Base-by-base conservation (phyloP, 1,284 basidiomycete genomes). In the Bothia castanella region DNA sequence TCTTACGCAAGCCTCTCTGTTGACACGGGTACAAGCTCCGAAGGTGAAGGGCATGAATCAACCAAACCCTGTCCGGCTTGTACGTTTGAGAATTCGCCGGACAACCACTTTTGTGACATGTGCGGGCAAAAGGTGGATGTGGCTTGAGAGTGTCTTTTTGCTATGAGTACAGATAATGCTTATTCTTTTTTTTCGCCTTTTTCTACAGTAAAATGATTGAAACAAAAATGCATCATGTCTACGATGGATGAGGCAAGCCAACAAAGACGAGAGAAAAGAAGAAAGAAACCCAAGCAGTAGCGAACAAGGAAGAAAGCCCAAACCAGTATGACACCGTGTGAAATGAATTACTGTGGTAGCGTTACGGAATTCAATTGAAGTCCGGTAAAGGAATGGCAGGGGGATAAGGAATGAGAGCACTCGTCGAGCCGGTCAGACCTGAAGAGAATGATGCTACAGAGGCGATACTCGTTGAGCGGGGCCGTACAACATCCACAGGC, bases 41-140 rank as follows among this genome's bases (percentile, higher is more conserved):
- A 67, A 57, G 63, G 66, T 27, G 64, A 67, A 55, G 57, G 56
- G 55, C 66, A 69, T 9, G 66, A 69, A 29, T 42, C 46, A 20
- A 61, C 68, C 54, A 78, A 72, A 56, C 54, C 69, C 0, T 80
- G 79, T 54, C 50, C 60, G 12, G 54, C 44, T 12, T 80, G 78
- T 60, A 79, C 77, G 13, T 74, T 68, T 48, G 57, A 59, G 10
- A 79, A 80, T 57, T 52, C 67, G 10, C 42, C 58, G 16, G 66
- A 70, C 38, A 68, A 62, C 12, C 31, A 59, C 40, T 53, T 59
- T 36, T 80, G 79, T 63, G 66, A 57, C 44, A 61, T 77, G 49
- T 80, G 79, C 61, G 47, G 53, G 29, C 10, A 35, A 29, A 58
- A 31, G 42, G 40, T 62, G 51, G 55, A 54, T 48, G 44, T n/a